Base-by-base conservation (phyloP, 345 rosid species). In the Populus tremula region DNA sequence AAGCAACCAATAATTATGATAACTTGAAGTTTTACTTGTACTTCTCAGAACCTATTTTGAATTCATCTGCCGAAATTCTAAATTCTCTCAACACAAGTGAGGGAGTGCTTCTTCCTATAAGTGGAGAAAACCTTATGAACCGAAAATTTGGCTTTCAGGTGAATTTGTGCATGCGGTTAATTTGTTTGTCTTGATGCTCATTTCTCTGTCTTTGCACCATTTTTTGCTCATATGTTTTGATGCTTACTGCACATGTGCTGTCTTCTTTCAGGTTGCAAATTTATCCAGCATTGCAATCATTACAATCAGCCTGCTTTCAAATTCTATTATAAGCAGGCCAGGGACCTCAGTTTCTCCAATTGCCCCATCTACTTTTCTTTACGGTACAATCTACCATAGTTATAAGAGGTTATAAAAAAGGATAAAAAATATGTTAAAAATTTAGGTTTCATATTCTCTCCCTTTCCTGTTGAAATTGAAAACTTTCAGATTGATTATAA, bases 121-220 rank as follows among this genome's bases (percentile, higher is more conserved):
- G 56, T 76, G 92, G 91, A 25, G 74, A 90, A 78, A 87, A 72
- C 80, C 83, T 71, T 43, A 89, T 90, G 35, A 91, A 90, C 82
- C 92, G 91, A 47, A 90, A 91, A 81, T 95, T 92, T 79, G 94
- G 96, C 39, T 95, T 90, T 84, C 76, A 81, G 96, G 97, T 91
- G 39, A 82, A 89, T 81, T 53, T 63, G 49, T 45, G 38, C 47
- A 66, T 54, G 1, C 47, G 13, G 21, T 74, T 7, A 20, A 1
- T 35, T 61, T 20, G 14, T 47, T 53, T 33, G 62, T 53, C 75
- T 64, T 62, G 29, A 11, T 69, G 29, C 33, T 33, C 70, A 71
- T 23, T 18, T 27, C 50, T 29, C 3, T 21, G 27, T 54, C 62
- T 4, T 13, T 16, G 70, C 61, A 72, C 43, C 25, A 16, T 18